Evolutionary conservation across 2,329 filamentous ascomycete genomes (phyloP), one percentile per base, ranked within the genome.

Genomic region (Cladobotryum protrusum): DNA sequence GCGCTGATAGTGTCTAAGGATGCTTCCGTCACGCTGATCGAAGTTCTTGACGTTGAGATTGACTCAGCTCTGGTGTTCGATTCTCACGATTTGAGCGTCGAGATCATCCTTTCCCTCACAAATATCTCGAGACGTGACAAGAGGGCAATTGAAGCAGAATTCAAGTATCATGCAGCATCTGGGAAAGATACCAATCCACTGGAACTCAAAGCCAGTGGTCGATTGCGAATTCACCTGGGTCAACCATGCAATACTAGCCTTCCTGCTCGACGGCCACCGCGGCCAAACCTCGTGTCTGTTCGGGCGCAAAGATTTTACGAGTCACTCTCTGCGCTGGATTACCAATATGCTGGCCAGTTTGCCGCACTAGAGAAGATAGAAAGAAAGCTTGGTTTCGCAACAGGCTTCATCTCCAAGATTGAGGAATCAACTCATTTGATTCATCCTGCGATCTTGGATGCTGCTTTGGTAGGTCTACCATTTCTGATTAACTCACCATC

Each of bases 161-260:
- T 44, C 29, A 17, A 29, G 5, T 44, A n/a, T 20, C 17, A 29
- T 29, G 24, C 24, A 8, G 17, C 4, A 44, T 11, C 20, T 32
- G 24, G 42, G n/a, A 15, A 13, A 14, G 42, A 44, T 13, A 12
- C 13, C 13, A 12, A 24, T 8, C 4, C 32, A 8, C 19, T 44
- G 24, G 20, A 44, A 7, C 24, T 29, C 13, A 29, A 19, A 4
- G 24, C 18, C 24, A 18, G 17, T 44, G 42, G 42, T 24, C 42
- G 29, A 12, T 20, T 44, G 14, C 19, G 24, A n/a, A 44, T 44
- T 24, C 20, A 44, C 29, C 14, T 44, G 11, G 42, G 42, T 5
- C 3, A 29, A 8, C 13, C 42, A 17, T 36, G 46, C 29, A 36
- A 47, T 18, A 45, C 24, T 7, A 51, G 55, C 20, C 41, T 60